phyloP scores from a whole-genome alignment of 371 early-diverging fungal genomes.

The Mucor circinelloides region DNA sequence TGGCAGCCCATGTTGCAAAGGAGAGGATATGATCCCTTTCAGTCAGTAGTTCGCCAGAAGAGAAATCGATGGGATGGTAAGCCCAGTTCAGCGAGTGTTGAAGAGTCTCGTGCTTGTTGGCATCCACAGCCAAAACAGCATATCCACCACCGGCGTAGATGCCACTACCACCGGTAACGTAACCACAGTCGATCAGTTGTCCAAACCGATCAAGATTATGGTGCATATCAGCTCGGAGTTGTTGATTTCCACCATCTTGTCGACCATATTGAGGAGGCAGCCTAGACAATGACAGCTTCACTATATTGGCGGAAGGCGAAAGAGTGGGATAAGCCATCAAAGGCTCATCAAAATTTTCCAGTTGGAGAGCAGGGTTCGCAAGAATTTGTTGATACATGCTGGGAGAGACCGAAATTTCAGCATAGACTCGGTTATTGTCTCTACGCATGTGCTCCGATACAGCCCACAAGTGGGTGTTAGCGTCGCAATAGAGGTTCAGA shows the following conservation, averaged over 20 bases:
- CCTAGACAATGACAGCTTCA: neutral
- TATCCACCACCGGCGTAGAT: constrained; percentile 2
- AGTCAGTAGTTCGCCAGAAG: neutral
- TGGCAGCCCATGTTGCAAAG: neutral
- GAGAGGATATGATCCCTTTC: neutral
- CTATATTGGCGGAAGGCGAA: neutral
- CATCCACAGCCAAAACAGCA: constrained; percentile 32
- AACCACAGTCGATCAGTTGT: neutral
- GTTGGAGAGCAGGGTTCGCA: neutral
- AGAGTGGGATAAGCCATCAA: neutral
- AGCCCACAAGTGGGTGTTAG: neutral
- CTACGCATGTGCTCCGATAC: neutral
- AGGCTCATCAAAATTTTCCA: neutral
- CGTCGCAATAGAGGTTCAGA: neutral
- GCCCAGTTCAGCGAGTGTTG: constrained; percentile 57
- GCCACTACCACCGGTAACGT: neutral
- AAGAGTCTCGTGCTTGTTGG: constrained; percentile 44
- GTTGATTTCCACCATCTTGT: neutral
- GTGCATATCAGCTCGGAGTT: neutral
- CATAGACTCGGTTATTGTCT: neutral
- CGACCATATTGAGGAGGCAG: constrained; percentile 3
- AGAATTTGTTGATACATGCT: neutral
- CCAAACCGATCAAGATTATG: neutral
- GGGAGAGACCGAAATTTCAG: neutral
- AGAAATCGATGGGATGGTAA: neutral